Evolutionary conservation across 1,284 basidiomycete genomes (phyloP).

Genomic region (Trichosporon coremiiforme): DNA sequence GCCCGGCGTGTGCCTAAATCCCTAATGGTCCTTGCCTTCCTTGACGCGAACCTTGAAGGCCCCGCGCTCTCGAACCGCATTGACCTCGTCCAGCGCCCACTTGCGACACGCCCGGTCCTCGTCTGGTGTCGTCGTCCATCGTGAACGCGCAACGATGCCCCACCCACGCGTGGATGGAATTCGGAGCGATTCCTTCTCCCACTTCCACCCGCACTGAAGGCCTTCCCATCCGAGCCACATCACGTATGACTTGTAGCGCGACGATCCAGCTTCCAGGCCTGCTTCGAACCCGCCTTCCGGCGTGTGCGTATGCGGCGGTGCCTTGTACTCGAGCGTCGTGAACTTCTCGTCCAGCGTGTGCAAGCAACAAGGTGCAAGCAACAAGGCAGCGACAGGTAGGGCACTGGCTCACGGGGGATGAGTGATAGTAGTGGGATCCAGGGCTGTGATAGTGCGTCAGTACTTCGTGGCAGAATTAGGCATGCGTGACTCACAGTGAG

Average conservation of each 20-base stretch:
- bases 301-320: slow-evolving; percentile 46
- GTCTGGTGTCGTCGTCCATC: slow-evolving; percentile 41
- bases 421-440: slow-evolving; percentile 75
- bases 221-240: slow-evolving; percentile 76
- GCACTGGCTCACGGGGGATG: slow-evolving; percentile 64
- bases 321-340: slow-evolving; percentile 54
- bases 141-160: slow-evolving; percentile 32
- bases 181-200: slow-evolving; percentile 81
- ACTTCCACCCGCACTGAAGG: slow-evolving; percentile 74
- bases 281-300: slow-evolving; percentile 47
- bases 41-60: slow-evolving; percentile 50
- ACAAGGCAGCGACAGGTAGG: slow-evolving; percentile 88
- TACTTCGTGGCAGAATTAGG: slow-evolving; percentile 6
- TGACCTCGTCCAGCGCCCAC: slow-evolving; percentile 51
- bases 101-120: slow-evolving; percentile 41
- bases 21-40: slow-evolving; percentile 51
- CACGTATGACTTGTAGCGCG: slow-evolving; percentile 75
- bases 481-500: slow-evolving; percentile 64
- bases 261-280: slow-evolving; percentile 62
- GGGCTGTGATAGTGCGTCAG: slow-evolving; percentile 55
- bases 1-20: too few species aligned
- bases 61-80: slow-evolving; percentile 44
- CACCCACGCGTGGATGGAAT: slow-evolving; percentile 67
- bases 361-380: slow-evolving; percentile 81
- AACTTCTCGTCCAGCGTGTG: slow-evolving; percentile 56